A percentile compares a stretch with the other conserved stretches of the same genome.
phyloP scores from a whole-genome alignment of 73 alveolate species.

The Breviolum minutum region DNA sequence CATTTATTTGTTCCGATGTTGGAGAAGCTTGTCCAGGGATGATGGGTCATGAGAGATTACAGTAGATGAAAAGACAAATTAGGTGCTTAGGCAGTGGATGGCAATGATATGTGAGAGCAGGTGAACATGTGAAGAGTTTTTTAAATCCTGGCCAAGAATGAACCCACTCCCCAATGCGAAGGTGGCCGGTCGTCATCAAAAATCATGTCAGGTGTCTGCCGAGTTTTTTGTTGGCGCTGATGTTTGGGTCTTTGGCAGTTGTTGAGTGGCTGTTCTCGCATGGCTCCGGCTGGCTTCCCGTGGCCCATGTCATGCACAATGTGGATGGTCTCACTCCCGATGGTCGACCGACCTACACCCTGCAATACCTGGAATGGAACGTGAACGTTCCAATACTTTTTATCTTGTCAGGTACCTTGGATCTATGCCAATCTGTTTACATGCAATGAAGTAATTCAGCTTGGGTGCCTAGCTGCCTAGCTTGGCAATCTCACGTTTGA shows the following conservation, averaged over 20 bases:
- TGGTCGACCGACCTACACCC: constrained; percentile 43
- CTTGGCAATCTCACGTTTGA: neutral
- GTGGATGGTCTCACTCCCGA: constrained; percentile 43
- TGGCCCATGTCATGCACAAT: constrained; percentile 77
- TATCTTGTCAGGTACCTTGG: constrained; percentile 18
- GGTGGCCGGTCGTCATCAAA: no score
- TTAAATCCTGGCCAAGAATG: no score
- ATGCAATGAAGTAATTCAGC: neutral
- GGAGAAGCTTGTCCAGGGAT: no score
- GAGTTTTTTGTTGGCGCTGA: constrained; percentile 57
- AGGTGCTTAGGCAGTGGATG: neutral
- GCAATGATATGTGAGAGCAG: neutral
- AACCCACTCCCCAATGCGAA: no score
- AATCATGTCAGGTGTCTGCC: constrained; percentile 42
- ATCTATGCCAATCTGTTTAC: neutral
- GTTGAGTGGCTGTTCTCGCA: constrained; percentile 71
- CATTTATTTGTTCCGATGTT: neutral
- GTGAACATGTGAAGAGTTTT: no score
- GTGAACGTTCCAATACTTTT: constrained; percentile 15
- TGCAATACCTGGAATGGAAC: constrained; percentile 39
- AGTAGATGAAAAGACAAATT: no score
- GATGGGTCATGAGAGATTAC: no score
- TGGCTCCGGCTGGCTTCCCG: constrained; percentile 5
- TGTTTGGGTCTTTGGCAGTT: constrained; percentile 47
- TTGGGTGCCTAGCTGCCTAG: neutral